Percentiles rank a stretch among this genome's conserved stretches.
phyloP scores from a whole-genome alignment of 352 stramenopile species.

The Pythium vanterpoolii region DNA sequence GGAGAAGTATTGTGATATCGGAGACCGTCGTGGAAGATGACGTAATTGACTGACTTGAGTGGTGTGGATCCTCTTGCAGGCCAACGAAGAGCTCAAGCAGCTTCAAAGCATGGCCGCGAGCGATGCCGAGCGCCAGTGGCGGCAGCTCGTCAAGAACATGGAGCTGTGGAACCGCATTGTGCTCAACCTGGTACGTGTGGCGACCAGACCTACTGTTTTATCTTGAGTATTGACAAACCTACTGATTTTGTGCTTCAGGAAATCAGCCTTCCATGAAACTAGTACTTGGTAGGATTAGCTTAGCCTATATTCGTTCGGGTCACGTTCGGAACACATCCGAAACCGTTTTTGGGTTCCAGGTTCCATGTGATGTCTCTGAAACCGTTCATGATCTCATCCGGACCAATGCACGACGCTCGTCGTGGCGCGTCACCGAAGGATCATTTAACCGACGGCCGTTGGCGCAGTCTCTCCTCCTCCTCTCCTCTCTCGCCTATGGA shows the following conservation, averaged over 20 bases:
- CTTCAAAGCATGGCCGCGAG: conserved; percentile 22
- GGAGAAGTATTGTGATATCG: not conserved
- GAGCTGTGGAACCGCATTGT: conserved; percentile 85
- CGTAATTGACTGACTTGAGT: not conserved
- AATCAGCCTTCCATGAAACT: not conserved
- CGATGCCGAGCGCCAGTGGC: conserved; percentile 66
- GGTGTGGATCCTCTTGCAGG: conserved; percentile 19
- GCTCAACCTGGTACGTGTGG: conserved; percentile 54
- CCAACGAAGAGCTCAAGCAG: conserved; percentile 39
- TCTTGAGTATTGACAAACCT: not conserved
- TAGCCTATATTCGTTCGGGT: too few species aligned
- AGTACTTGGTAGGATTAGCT: not conserved
- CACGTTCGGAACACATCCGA: conserved; percentile 3
- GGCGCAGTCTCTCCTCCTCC: not conserved
- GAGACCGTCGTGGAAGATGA: not conserved
- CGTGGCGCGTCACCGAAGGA: not conserved
- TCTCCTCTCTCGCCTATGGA: conserved; percentile 2
- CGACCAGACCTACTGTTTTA: not conserved
- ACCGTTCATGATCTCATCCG: not conserved
- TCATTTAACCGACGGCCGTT: not conserved
- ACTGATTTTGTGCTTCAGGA: not conserved
- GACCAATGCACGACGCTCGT: conserved; percentile 3
- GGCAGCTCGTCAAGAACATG: conserved; percentile 82
- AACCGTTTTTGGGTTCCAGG: too few species aligned
- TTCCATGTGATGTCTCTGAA: not conserved